Percentiles rank a stretch among this genome's conserved stretches.
Conservation (phyloP, 208 protist genomes). For the Strigomonas culicis region DNA sequence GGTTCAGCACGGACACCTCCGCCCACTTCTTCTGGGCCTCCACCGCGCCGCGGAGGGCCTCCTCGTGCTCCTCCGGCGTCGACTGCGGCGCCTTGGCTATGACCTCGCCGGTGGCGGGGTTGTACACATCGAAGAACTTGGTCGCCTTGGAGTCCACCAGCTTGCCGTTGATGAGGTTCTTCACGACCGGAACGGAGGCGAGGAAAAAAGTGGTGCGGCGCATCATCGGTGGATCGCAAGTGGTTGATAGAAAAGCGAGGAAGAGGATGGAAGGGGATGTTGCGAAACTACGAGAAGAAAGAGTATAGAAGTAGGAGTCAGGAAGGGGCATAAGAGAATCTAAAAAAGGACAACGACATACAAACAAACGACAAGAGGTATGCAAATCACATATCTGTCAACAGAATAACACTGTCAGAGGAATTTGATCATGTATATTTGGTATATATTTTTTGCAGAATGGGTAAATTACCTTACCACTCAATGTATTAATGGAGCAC, state of each 20-base stretch:
- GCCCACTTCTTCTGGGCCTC: constrained; percentile 9
- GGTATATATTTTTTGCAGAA: not conserved
- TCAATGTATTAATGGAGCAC: not conserved
- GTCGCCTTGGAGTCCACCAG: constrained; percentile 7
- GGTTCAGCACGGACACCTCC: constrained; percentile 3
- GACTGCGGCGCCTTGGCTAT: constrained; percentile 7
- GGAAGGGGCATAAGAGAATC: not conserved
- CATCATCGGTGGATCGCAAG: constrained; percentile 1
- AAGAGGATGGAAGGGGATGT: too few relatives aligned
- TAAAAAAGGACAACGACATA: not conserved
- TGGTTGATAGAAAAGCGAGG: not conserved
- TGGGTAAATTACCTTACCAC: not conserved
- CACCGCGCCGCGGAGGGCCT: not conserved
- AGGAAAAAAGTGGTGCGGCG: constrained; percentile 4
- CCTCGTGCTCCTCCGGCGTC: constrained; percentile 3
- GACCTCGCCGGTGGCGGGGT: constrained; percentile 8
- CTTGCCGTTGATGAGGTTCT: constrained; percentile 11
- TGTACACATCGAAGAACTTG: constrained; percentile 12
- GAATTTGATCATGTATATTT: too few relatives aligned
- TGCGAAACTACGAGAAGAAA: not conserved
- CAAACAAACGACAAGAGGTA: not conserved
- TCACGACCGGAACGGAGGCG: constrained; percentile 1
- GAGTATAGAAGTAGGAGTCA: not conserved
- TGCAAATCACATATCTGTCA: not conserved
- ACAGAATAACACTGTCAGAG: too few relatives aligned